A percentile compares a stretch with the other conserved stretches of the same genome.
These are phyloP conservation scores for Orbilia quercus DNA, from an alignment of 2,329 filamentous ascomycete species.

Conservation along the genomic window DNA sequence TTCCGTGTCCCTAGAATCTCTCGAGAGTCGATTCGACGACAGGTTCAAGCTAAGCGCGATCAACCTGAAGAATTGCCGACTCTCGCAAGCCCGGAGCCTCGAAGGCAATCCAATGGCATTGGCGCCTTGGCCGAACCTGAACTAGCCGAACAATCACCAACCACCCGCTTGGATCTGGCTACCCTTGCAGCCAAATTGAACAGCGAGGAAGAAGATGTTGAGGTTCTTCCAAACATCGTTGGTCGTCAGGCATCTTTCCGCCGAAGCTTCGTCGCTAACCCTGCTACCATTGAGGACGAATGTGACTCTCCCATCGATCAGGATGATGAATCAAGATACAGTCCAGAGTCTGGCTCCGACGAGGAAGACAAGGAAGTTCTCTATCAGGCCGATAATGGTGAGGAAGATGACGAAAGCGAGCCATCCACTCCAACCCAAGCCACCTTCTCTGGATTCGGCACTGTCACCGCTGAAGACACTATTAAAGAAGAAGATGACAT, in stretches of 20 bases:
- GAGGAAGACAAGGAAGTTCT: constrained; percentile 80
- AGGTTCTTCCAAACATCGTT: constrained; percentile 49
- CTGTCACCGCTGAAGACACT: constrained; percentile 55
- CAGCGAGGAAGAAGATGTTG: constrained; percentile 37
- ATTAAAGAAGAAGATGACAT: neutral
- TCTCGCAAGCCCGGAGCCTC: constrained; percentile 40
- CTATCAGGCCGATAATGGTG: constrained; percentile 66
- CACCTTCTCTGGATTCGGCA: constrained; percentile 54
- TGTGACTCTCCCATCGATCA: constrained; percentile 76
- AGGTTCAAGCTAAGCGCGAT: constrained; percentile 76
- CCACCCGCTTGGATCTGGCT: constrained; percentile 36
- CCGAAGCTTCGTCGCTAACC: constrained; percentile 43
- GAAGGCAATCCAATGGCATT: constrained; percentile 47
- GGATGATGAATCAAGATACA: constrained; percentile 49
- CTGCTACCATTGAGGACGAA: constrained; percentile 65
- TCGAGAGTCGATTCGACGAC: constrained; percentile 89
- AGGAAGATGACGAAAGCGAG: constrained; percentile 64
- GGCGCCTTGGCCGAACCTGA: constrained; percentile 25
- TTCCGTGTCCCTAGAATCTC: constrained; percentile 75
- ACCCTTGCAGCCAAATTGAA: constrained; percentile 52
- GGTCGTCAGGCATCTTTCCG: constrained; percentile 51
- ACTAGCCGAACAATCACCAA: constrained; percentile 7
- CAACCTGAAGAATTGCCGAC: constrained; percentile 65
- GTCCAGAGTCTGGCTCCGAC: constrained; percentile 37
- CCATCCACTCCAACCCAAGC: constrained; percentile 65